Evolutionary conservation across 768 basidiomycete genomes (phyloP).

Genomic region (Psilocybe cyanescens): DNA sequence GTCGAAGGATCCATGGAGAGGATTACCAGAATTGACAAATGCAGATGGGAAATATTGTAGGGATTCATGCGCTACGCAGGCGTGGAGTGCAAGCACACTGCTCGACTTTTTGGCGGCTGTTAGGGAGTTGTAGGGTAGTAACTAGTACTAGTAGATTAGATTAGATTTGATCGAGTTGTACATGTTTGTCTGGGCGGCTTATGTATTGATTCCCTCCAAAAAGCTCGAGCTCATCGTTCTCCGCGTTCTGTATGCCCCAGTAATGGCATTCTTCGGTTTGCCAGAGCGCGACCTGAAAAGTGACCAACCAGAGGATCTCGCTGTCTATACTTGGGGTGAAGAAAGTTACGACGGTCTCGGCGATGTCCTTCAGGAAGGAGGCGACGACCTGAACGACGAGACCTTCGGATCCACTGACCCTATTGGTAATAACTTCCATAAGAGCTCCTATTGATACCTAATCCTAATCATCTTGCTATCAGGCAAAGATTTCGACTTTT

Average conservation of each 20-base stretch:
- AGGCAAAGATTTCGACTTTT: constrained; percentile 95
- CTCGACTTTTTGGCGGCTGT: constrained; percentile 87
- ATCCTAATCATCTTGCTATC: constrained; percentile 15
- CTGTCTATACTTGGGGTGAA: constrained; percentile 92
- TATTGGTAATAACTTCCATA: constrained; percentile 62
- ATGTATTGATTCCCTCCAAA: constrained; percentile 15
- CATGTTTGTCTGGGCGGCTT: constrained; percentile 25
- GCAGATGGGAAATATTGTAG: constrained; percentile 78
- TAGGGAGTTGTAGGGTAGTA: constrained; percentile 38
- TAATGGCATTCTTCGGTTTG: constrained; percentile 87
- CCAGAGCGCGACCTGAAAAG: constrained; percentile 65
- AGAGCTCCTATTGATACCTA: background rate
- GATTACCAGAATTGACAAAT: constrained; percentile 92
- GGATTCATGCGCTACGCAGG: constrained; percentile 94
- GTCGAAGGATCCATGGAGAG: constrained; percentile 85
- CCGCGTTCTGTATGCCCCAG: constrained; percentile 33
- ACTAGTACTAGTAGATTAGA: constrained; percentile 16
- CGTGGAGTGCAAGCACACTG: constrained; percentile 94
- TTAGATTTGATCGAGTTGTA: constrained; percentile 27
- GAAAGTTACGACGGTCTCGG: constrained; percentile 90
- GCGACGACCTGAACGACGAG: constrained; percentile 95
- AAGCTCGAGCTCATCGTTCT: constrained; percentile 19
- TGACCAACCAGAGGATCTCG: constrained; percentile 59
- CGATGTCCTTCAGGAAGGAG: constrained; percentile 84
- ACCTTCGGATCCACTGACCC: constrained; percentile 80